Evolutionary conservation across 352 stramenopile species (phyloP).

Genomic region (Pythium biforme): DNA sequence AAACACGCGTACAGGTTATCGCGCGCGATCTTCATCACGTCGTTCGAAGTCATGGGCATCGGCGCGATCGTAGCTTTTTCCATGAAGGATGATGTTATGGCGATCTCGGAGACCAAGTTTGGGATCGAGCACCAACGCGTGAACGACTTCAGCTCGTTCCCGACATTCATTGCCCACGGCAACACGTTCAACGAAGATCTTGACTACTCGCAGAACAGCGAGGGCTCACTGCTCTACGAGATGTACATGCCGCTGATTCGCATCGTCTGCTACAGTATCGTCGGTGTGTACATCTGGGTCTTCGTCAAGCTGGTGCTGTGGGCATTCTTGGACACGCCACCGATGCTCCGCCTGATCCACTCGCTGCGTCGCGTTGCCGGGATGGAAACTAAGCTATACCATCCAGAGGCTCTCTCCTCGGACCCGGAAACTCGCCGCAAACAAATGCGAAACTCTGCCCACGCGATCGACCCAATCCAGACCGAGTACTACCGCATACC

Average conservation of each 20-base stretch:
- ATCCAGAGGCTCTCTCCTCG: neutral
- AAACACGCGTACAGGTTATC: conserved; percentile 1
- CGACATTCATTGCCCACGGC: neutral
- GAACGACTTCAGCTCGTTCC: neutral
- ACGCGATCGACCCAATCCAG: neutral
- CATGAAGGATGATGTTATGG: neutral
- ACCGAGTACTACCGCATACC: neutral
- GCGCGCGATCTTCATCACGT: conserved; percentile 23
- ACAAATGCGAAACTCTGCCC: neutral
- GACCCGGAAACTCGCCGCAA: neutral
- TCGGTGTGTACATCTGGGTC: neutral
- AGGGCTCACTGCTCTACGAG: conserved; percentile 15
- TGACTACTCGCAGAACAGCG: conserved; percentile 10
- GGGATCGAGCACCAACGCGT: conserved; percentile 1
- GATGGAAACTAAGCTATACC: neutral
- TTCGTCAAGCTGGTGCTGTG: conserved; percentile 1
- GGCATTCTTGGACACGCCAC: neutral
- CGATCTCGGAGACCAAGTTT: conserved; percentile 1
- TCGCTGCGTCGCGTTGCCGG: neutral
- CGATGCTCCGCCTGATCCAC: neutral
- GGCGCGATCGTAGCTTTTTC: neutral
- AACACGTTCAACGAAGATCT: conserved; percentile 9
- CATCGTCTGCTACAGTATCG: conserved; percentile 3
- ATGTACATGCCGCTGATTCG: conserved; percentile 21
- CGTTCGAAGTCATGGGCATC: conserved; percentile 13